phyloP scores from a whole-genome alignment of 495 filamentous ascomycete genomes.

The Hyaloscypha finlandica region DNA sequence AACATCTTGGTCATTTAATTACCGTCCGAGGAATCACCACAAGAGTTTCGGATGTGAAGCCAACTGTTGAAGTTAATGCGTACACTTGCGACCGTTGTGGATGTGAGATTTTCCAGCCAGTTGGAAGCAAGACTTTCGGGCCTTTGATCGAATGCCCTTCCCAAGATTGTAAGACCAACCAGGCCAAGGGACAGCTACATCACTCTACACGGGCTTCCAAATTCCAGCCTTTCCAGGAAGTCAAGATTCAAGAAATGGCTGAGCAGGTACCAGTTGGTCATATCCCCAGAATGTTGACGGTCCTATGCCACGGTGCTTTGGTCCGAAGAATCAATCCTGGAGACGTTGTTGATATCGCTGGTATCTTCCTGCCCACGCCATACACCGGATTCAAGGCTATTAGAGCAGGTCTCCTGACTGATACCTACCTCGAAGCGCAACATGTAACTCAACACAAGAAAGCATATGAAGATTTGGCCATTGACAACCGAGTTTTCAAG shows the following conservation, averaged over 20 bases:
- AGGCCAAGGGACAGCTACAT: conserved; percentile 89
- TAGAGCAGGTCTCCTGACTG: conserved; percentile 88
- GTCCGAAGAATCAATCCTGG: conserved; percentile 88
- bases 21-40: conserved; percentile 94
- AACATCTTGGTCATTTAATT: conserved; percentile 90
- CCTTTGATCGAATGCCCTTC: conserved; percentile 86
- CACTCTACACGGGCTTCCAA: conserved; percentile 93
- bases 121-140: conserved; percentile 86
- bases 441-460: conserved; percentile 95
- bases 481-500: conserved; percentile 71
- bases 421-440: conserved; percentile 96
- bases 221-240: conserved; percentile 96
- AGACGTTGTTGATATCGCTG: conserved; percentile 88
- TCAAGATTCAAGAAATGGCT: conserved; percentile 98
- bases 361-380: conserved; percentile 94
- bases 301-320: conserved; percentile 85
- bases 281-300: conserved; percentile 85
- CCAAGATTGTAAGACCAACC: conserved; percentile 83
- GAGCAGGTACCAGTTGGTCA: conserved; percentile 98
- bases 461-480: conserved; percentile 82
- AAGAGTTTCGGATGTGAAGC: conserved; percentile 95
- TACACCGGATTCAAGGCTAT: conserved; percentile 98
- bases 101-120: conserved; percentile 95
- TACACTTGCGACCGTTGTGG: conserved; percentile 97
- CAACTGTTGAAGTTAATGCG: conserved; percentile 93